These are phyloP conservation scores for Chlorophyllum brunneum DNA, from an alignment of 768 basidiomycete species.

Conservation along the genomic window DNA sequence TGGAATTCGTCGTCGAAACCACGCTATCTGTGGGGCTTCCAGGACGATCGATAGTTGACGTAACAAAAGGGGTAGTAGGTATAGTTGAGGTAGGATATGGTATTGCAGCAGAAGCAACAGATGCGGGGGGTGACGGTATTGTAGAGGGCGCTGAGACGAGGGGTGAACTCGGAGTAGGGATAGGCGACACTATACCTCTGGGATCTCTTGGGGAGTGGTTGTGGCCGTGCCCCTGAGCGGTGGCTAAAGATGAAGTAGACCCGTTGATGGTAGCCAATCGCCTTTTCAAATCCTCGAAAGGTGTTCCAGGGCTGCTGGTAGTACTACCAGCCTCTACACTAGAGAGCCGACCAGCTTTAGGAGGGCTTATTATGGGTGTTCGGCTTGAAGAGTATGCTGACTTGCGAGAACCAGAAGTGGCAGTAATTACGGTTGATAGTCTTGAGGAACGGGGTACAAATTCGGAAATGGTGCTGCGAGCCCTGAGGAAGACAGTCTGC, in stretches of 20 bases:
- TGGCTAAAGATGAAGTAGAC: conserved; percentile 60
- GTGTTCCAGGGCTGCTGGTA: conserved; percentile 42
- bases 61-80: conserved; percentile 16
- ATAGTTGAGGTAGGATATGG: conserved; percentile 26
- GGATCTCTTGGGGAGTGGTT: conserved; percentile 19
- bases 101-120: conserved; percentile 12
- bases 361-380: conserved; percentile 48
- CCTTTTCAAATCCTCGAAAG: conserved; percentile 76
- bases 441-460: conserved; percentile 28
- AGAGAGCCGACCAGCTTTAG: conserved; percentile 40
- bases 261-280: conserved; percentile 72
- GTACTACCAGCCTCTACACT: conserved; percentile 35
- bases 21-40: conserved; percentile 83
- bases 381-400: conserved; percentile 19
- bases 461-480: conserved; percentile 38
- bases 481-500: conserved; percentile 83
- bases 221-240: conserved; percentile 19
- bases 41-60: conserved; percentile 48
- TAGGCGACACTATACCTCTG: conserved; percentile 6
- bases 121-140: conserved; percentile 21
- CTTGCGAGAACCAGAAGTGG: conserved; percentile 8
- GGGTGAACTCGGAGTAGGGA: conserved; percentile 21
- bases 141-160: conserved; percentile 42
- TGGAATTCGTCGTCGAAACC: conserved; percentile 66
- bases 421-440: conserved; percentile 28